These are phyloP conservation scores for Pluteus cervinus DNA, from an alignment of 768 basidiomycete genomes.

Conservation along the genomic window DNA sequence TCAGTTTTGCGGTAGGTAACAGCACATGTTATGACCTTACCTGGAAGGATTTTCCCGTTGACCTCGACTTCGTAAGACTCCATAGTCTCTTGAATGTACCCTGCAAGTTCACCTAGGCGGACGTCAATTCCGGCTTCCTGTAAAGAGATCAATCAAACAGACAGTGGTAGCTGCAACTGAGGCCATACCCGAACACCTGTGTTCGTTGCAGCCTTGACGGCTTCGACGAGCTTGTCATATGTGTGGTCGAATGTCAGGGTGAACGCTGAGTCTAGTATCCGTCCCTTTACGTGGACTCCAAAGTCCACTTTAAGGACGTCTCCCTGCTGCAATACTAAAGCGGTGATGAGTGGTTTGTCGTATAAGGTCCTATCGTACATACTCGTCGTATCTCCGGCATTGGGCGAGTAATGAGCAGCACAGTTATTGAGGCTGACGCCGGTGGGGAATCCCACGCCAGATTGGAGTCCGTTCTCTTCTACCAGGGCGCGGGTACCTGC, in stretches of 20 bases:
- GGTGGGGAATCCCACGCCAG: constrained; percentile 94
- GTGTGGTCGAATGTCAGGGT: constrained; percentile 86
- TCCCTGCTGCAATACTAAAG: constrained; percentile 65
- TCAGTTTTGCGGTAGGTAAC: constrained; percentile 1
- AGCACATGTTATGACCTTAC: constrained; percentile 39
- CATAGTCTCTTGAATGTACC: constrained; percentile 96
- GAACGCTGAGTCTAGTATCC: constrained; percentile 94
- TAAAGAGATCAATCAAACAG: constrained; percentile 3
- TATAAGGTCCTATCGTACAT: constrained; percentile 18
- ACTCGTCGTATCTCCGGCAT: constrained; percentile 86
- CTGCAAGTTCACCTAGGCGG: constrained; percentile 87
- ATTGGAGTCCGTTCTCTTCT: constrained; percentile 81
- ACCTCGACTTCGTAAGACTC: constrained; percentile 97
- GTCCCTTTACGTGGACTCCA: constrained; percentile 95
- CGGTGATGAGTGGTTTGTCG: background rate
- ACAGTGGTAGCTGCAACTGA: background rate
- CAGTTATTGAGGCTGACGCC: constrained; percentile 91
- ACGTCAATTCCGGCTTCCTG: constrained; percentile 97
- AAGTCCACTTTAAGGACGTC: constrained; percentile 97
- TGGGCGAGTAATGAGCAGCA: constrained; percentile 95
- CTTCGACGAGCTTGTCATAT: constrained; percentile 84
- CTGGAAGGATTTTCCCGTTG: constrained; percentile 75
- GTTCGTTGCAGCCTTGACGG: constrained; percentile 92
- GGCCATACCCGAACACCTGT: constrained; percentile 72
- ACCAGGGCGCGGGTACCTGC: constrained; percentile 86